Conservation (phyloP, 768 basidiomycete species). For the Lactarius hatsudake region DNA sequence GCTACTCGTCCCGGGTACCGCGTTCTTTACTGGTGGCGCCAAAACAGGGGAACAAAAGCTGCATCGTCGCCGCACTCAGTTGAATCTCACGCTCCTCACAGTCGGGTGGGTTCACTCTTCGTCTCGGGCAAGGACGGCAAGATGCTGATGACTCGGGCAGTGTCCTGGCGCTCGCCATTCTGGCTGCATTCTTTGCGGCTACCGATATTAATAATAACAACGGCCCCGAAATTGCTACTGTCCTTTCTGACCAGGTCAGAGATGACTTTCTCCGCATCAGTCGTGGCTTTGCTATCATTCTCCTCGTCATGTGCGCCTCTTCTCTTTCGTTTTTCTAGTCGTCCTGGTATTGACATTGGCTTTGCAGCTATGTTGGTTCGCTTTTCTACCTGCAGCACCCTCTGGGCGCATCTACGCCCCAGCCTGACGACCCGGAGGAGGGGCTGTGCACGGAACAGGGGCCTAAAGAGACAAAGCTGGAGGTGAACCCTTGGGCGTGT, state of each 20-base stretch:
- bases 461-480: conserved; percentile 48
- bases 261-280: conserved; percentile 58
- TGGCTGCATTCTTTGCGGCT: conserved; percentile 66
- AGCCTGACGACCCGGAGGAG: conserved; percentile 41
- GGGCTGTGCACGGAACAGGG: conserved; percentile 37
- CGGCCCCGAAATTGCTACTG: conserved; percentile 23
- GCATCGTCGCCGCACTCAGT: conserved; percentile 59
- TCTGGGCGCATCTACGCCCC: conserved; percentile 48
- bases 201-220: conserved; percentile 41
- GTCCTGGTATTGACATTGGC: neutral
- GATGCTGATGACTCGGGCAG: conserved; percentile 34
- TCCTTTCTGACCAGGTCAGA: conserved; percentile 46
- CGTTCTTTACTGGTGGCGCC: conserved; percentile 71
- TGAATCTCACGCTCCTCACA: conserved; percentile 67
- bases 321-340: too few species aligned
- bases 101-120: conserved; percentile 51
- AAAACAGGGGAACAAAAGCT: conserved; percentile 63
- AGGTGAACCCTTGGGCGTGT: conserved; percentile 63
- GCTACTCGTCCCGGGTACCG: conserved; percentile 64
- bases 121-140: neutral
- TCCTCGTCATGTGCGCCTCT: conserved; percentile 53
- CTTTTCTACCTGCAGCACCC: conserved; percentile 70
- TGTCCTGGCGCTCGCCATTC: conserved; percentile 59
- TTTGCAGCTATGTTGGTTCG: conserved; percentile 57
- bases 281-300: conserved; percentile 59